Evolutionary conservation across 371 early-diverging fungal species (phyloP), one percentile per base, ranked within the genome.

Genomic region (Entomophthora muscae): DNA sequence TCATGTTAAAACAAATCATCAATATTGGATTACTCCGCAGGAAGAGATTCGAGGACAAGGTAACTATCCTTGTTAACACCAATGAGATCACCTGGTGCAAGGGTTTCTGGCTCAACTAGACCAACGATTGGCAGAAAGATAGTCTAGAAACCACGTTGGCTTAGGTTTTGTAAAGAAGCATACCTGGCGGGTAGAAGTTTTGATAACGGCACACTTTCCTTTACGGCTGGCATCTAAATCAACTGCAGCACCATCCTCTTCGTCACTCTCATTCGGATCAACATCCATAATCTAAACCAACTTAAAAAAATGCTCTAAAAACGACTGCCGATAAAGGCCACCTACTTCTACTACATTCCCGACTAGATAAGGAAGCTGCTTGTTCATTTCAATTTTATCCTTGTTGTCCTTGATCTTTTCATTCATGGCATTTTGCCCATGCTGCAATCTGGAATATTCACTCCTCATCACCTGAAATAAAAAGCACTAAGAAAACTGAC

Each of bases 21-120:
- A 24, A 56, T 13, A 56, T 24, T n/a, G n/a, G n/a, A n/a, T 72
- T 79, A 88, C 85, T 99, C 98, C 32, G 98, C 87, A 10, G 99
- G 99, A 59, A 99, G 82, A 70, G 89, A 95, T 66, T 99, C 99
- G 70, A 99, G 83, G 63, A 99, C 87, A 70, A 99, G 78, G 73
- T 93, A 99, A 67, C 92, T 92, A 79, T 99, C 99, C 77, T 99
- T 99, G 78, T 99, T 98, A n/a, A 99, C 93, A 68, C 99, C 99
- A 70, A 99, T 95, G 42, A 98, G 80, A 72, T 99, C 99, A 31
- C 98, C 99, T 22, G 99, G 98, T 68, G 88, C 92, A 61, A 99
- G 76, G 32, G 88, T 88, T 28, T 84, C 80, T 27, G 90, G 76
- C 58, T 95, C 96, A 24, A 99, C 98, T 51, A 99, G 82, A 54